phyloP scores from a whole-genome alignment of 2,329 filamentous ascomycete genomes.

The Tolypocladium tropicale region DNA sequence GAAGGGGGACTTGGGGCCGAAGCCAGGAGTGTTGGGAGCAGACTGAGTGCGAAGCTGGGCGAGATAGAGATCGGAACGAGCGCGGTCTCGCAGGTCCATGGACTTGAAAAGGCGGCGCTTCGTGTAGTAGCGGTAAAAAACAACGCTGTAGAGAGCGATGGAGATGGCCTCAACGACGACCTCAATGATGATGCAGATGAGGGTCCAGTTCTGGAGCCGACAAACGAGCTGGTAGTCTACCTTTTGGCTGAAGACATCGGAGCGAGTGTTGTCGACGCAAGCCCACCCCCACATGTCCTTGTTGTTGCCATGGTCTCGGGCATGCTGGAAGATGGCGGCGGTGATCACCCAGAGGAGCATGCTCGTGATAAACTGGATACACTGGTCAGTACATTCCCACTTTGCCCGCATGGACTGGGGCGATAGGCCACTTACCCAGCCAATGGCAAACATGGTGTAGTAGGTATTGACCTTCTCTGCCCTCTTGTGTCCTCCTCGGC shows the following conservation, averaged over 20 bases:
- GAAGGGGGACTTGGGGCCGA: conserved; percentile 52
- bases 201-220: conserved; percentile 84
- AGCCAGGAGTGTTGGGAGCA: conserved; percentile 88
- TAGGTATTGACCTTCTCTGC: conserved; percentile 92
- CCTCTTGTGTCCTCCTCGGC: conserved; percentile 73
- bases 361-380: conserved; percentile 64
- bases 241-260: conserved; percentile 66
- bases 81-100: conserved; percentile 91
- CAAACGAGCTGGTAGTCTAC: conserved; percentile 87
- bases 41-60: conserved; percentile 76
- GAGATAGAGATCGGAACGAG: conserved; percentile 89
- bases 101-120: conserved; percentile 93
- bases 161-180: conserved; percentile 85
- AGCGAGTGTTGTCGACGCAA: conserved; percentile 80
- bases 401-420: background rate
- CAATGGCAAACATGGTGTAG: conserved; percentile 88
- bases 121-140: conserved; percentile 96
- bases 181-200: conserved; percentile 97
- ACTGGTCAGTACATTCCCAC: background rate
- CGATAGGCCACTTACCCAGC: conserved; percentile 41
- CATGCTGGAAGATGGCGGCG: conserved; percentile 73
- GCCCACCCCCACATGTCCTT: conserved; percentile 98
- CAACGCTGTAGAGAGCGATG: conserved; percentile 83
- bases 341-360: conserved; percentile 87
- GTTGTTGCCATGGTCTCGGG: conserved; percentile 56